phyloP scores from a whole-genome alignment of 2,329 filamentous ascomycete species.

The Apiospora hydei region DNA sequence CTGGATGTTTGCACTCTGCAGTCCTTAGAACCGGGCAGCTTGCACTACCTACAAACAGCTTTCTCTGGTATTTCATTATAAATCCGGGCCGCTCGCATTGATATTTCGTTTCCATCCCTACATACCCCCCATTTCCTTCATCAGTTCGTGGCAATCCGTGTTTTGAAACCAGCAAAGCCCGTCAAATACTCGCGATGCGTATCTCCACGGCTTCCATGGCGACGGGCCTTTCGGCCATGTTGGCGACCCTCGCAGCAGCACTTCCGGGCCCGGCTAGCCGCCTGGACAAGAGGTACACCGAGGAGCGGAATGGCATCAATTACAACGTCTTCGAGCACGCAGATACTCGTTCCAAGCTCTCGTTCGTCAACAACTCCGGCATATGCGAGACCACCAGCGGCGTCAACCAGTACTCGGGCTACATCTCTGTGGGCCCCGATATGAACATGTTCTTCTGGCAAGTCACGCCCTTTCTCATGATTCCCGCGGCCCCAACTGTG shows the following conservation, averaged over 20 bases:
- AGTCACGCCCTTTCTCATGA: not conserved
- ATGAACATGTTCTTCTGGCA: slow-evolving; percentile 55
- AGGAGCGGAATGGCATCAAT: slow-evolving; percentile 30
- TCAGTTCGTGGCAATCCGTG: not conserved
- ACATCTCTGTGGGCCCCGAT: slow-evolving; percentile 53
- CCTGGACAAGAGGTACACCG: slow-evolving; percentile 32
- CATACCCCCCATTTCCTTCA: not conserved
- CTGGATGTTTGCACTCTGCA: not conserved
- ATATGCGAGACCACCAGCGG: slow-evolving; percentile 58
- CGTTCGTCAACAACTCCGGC: slow-evolving; percentile 58
- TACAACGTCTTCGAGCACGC: slow-evolving; percentile 57
- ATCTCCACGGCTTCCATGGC: not conserved
- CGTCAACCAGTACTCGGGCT: slow-evolving; percentile 59
- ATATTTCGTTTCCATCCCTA: not conserved
- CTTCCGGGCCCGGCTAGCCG: not conserved
- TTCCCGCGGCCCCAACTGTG: not conserved
- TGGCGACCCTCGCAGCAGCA: not conserved
- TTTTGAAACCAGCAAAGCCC: not conserved
- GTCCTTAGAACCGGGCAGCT: not conserved
- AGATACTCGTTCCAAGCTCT: slow-evolving; percentile 50
- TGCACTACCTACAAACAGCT: not conserved
- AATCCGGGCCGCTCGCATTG: not conserved
- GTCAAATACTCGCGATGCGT: not conserved
- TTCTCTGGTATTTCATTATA: not conserved
- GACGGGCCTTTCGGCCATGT: not conserved